Conservation (phyloP, 768 basidiomycete genomes). For the Mycena crocata region DNA sequence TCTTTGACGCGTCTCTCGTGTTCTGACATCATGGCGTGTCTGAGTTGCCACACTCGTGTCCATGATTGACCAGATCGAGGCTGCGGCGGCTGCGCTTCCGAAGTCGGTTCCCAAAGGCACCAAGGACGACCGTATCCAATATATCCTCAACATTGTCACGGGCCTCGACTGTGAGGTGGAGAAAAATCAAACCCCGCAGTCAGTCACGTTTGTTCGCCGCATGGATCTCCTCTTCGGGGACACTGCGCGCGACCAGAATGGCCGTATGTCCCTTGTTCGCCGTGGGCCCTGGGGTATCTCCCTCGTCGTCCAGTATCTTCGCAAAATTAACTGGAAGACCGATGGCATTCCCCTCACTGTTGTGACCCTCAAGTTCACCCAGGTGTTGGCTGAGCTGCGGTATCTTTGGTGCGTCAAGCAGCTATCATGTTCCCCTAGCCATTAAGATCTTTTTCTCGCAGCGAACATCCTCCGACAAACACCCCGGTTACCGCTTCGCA, state of each 20-base stretch:
- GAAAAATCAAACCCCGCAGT: too few relatives aligned
- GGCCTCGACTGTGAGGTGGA: too few relatives aligned
- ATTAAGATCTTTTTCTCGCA: not conserved
- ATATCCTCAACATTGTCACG: not conserved
- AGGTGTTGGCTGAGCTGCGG: conserved; percentile 4
- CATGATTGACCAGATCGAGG: not conserved
- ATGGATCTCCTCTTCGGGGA: conserved; percentile 18
- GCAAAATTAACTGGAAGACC: conserved; percentile 1
- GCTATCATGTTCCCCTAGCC: not conserved
- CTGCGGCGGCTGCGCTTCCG: not conserved
- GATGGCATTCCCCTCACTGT: conserved; percentile 5
- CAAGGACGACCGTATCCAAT: not conserved
- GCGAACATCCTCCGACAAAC: not conserved
- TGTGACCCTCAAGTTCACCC: not conserved
- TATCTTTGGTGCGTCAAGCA: not conserved
- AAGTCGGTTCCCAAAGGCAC: conserved; percentile 4
- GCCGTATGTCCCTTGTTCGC: not conserved
- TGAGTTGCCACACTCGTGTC: not conserved
- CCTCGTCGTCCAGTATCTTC: conserved; percentile 1
- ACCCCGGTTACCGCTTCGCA: not conserved
- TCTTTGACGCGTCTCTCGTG: not conserved
- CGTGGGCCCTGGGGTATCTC: not conserved
- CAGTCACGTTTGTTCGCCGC: too few relatives aligned
- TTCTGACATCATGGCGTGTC: not conserved
- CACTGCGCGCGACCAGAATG: not conserved